Conservation (phyloP, 2,329 filamentous ascomycete species). For the Colletotrichum shisoi region DNA sequence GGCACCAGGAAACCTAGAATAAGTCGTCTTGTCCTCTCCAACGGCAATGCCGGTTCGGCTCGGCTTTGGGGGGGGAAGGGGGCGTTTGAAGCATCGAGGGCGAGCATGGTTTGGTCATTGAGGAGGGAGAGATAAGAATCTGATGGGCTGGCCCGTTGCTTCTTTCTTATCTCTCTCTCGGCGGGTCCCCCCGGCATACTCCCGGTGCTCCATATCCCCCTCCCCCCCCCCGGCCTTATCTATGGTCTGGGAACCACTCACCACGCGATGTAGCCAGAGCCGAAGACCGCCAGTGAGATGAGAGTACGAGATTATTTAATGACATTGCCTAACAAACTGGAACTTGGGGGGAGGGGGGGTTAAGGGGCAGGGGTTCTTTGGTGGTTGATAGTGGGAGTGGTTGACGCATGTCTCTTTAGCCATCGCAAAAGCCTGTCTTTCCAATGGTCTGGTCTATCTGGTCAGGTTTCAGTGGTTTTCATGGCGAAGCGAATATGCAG, state of each 20-base stretch:
- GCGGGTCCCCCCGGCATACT: conserved; percentile 23
- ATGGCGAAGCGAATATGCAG: neutral
- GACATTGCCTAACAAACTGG: conserved; percentile 18
- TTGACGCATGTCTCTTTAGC: neutral
- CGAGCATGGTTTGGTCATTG: neutral
- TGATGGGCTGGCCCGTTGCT: conserved; percentile 19
- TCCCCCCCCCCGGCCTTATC: conserved; percentile 24
- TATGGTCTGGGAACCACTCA: conserved; percentile 19
- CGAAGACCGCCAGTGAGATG: conserved; percentile 4
- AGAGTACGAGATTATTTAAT: conserved; percentile 1
- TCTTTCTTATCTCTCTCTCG: conserved; percentile 37
- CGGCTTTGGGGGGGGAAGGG: too few species aligned
- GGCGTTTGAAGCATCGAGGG: neutral
- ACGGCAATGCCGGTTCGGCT: conserved; percentile 12
- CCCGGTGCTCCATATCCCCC: neutral
- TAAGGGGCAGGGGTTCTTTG: neutral
- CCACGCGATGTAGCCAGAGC: neutral
- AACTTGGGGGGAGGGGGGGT: neutral
- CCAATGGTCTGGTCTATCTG: neutral
- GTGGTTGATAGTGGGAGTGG: neutral
- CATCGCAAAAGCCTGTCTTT: conserved; percentile 30
- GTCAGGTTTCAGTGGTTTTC: neutral
- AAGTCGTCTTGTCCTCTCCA: neutral
- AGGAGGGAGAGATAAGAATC: conserved; percentile 24
- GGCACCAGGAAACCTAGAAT: neutral